Evolutionary conservation across 768 basidiomycete genomes (phyloP), one percentile per base, ranked within the genome.

Genomic region (Rubroboletus pulcherrimus): DNA sequence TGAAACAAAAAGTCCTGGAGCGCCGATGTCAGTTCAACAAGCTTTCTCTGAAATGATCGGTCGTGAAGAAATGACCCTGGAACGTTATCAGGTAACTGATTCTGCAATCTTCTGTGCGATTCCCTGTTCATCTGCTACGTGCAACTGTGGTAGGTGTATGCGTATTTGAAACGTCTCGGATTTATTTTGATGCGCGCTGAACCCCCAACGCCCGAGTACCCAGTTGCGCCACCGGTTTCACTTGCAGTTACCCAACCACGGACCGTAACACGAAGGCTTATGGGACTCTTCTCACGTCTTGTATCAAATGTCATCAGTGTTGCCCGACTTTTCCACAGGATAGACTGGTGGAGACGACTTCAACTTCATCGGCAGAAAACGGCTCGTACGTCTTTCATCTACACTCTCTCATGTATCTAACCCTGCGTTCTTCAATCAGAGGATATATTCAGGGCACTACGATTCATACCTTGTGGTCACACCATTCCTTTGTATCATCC

Each of bases 11-110:
- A 69, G 83, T 11, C 73, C 73, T 14, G 91, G 89, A 5, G 74
- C 78, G 0, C 91, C 93, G 0, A 95, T 98, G 89, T 85, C 83
- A 49, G 93, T 93, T 4, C 91, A 97, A 69, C 92, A 98, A 64
- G 93, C 87, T 0, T 98, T 85, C 66, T 77, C 81, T 1, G 87
- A 90, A 65, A 89, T 96, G 83, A 84, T 97, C 52, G 92, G 90
- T 5, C 78, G 71, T 46, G 86, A 89, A 41, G 85, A 83, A 44
- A 68, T 98, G 37, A 89, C 87, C 0, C 71, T 92, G 60, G 96
- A 98, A 67, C 81, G 83, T 56, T 94, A 96, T 69, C 93, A 97
- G 79, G 96, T 92, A 55, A 45, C 34, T 33, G 5, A 42, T 30
- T 53, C 21, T 29, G 78, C 49, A 35, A 42, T 51, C 26, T 17